Percentiles rank a stretch among this genome's conserved stretches.
phyloP scores from a whole-genome alignment of 305 asterid genomes.

The Solanum chacoense region DNA sequence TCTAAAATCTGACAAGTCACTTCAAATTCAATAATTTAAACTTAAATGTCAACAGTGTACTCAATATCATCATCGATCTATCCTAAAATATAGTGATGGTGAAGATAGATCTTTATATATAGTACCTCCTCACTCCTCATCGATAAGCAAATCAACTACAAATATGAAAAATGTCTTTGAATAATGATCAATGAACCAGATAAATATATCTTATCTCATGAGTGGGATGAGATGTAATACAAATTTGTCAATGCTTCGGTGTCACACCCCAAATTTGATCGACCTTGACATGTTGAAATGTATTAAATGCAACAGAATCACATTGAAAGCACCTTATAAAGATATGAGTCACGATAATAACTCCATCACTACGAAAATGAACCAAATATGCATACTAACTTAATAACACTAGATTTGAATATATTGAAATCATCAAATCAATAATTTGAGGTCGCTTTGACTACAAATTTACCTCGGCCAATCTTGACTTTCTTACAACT shows the following conservation, averaged over 20 bases:
- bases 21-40: too few species aligned
- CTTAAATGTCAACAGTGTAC: background rate
- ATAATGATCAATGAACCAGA: background rate
- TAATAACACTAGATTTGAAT: too few species aligned
- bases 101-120: background rate
- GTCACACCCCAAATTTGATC: background rate
- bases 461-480: background rate
- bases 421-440: background rate
- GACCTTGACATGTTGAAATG: background rate
- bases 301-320: too few species aligned
- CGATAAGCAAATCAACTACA: background rate
- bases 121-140: background rate
- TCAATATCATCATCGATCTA: background rate
- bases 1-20: too few species aligned
- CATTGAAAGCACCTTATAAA: background rate
- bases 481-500: background rate
- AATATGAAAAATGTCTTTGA: background rate
- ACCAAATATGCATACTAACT: background rate
- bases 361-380: background rate
- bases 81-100: background rate
- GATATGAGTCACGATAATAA: too few species aligned
- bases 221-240: background rate
- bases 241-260: background rate
- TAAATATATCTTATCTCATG: background rate
- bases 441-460: background rate